A percentile compares a stretch with the other conserved stretches of the same genome.
phyloP scores from a whole-genome alignment of 2,329 filamentous ascomycete genomes.

The Xylariaceae sp. region DNA sequence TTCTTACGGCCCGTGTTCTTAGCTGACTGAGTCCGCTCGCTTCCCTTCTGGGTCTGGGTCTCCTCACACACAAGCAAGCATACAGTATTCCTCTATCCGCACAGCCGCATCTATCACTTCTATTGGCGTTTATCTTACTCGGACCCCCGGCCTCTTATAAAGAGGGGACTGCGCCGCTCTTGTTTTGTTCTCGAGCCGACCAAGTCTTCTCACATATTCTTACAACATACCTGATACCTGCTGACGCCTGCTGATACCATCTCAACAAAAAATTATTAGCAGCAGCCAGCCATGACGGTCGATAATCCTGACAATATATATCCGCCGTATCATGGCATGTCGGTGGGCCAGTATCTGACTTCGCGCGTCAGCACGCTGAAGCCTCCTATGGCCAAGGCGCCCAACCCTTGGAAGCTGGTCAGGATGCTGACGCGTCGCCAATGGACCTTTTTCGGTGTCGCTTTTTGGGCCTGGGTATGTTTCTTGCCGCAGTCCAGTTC shows the following conservation, averaged over 20 bases:
- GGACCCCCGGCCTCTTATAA: not conserved
- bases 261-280: not conserved
- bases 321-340: slow-evolving; percentile 54
- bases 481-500: too few relatives aligned
- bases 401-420: slow-evolving; percentile 56
- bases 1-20: not conserved
- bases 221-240: not conserved
- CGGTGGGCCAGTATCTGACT: slow-evolving; percentile 47
- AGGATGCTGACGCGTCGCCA: slow-evolving; percentile 52
- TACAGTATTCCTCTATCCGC: too few relatives aligned
- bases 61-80: too few relatives aligned
- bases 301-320: slow-evolving; percentile 30
- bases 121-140: not conserved
- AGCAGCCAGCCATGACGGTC: not conserved
- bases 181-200: not conserved
- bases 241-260: not conserved
- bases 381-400: slow-evolving; percentile 57
- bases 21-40: too few relatives aligned
- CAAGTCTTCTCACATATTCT: not conserved
- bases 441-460: slow-evolving; percentile 59
- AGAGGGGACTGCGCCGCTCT: not conserved
- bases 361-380: slow-evolving; percentile 60
- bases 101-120: not conserved
- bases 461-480: slow-evolving; percentile 60
- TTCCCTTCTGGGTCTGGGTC: too few relatives aligned